These are phyloP conservation scores for Quercus tomentella DNA, from an alignment of 331 rosid genomes.

Conservation along the genomic window DNA sequence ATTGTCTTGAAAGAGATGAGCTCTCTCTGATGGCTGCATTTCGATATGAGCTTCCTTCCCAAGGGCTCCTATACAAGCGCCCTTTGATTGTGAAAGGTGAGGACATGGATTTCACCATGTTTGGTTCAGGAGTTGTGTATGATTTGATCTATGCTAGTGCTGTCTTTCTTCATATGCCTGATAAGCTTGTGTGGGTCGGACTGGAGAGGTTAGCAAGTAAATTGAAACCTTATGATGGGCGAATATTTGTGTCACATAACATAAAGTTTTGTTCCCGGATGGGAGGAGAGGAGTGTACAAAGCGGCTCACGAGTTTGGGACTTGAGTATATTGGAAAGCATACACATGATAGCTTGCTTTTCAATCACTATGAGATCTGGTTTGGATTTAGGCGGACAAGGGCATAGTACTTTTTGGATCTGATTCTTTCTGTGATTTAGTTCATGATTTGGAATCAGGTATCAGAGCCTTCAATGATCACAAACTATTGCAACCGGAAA, in stretches of 20 bases:
- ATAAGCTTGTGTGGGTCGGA: conserved; percentile 74
- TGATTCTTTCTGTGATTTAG: neutral
- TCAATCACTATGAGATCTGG: conserved; percentile 88
- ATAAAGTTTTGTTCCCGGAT: conserved; percentile 70
- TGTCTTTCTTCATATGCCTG: conserved; percentile 93
- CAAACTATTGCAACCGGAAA: neutral
- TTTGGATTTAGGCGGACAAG: conserved; percentile 56
- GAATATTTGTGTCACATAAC: conserved; percentile 74
- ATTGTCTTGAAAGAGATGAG: conserved; percentile 90
- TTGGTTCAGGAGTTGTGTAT: conserved; percentile 47
- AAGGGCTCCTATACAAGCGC: conserved; percentile 79
- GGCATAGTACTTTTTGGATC: conserved; percentile 19
- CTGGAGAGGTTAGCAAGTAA: conserved; percentile 60
- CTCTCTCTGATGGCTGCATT: conserved; percentile 86
- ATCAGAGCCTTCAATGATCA: conserved; percentile 2
- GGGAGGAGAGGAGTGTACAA: conserved; percentile 69
- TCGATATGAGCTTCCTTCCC: conserved; percentile 91
- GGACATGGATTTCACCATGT: conserved; percentile 67
- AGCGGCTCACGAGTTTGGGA: conserved; percentile 50
- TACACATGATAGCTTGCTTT: conserved; percentile 77
- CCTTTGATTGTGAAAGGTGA: conserved; percentile 84
- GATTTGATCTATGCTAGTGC: conserved; percentile 92
- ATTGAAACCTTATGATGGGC: conserved; percentile 61
- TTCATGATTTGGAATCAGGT: neutral
- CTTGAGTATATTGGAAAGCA: conserved; percentile 67